These are phyloP conservation scores for Selaginella moellendorffii DNA, from an alignment of 75 land plant genomes.

Conservation along the genomic window DNA sequence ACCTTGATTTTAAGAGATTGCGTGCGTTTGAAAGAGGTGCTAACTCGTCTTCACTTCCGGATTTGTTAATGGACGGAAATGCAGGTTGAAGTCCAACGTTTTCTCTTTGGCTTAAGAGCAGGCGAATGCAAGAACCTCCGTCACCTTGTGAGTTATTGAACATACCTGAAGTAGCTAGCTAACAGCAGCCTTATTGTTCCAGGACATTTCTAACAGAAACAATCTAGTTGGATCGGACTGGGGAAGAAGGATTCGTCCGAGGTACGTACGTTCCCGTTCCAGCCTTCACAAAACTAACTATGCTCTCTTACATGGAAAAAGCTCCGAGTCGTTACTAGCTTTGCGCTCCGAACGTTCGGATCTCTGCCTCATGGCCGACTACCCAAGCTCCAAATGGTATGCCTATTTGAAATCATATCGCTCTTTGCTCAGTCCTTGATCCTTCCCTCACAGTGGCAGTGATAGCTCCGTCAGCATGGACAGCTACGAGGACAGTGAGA, in stretches of 20 bases:
- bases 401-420: neutral
- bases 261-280: slow-evolving; percentile 18
- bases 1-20: slow-evolving; percentile 56
- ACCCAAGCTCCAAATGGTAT: neutral
- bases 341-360: neutral
- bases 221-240: slow-evolving; percentile 57
- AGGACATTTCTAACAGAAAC: slow-evolving; percentile 76
- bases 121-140: slow-evolving; percentile 58
- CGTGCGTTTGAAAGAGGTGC: slow-evolving; percentile 56
- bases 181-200: neutral
- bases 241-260: slow-evolving; percentile 33
- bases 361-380: neutral
- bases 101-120: slow-evolving; percentile 32
- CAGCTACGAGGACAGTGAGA: neutral
- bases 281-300: neutral
- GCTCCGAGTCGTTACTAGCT: neutral
- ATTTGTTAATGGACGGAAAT: neutral
- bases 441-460: neutral
- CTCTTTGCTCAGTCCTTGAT: neutral
- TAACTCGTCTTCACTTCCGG: neutral
- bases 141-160: slow-evolving; percentile 37
- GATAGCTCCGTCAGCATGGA: neutral
- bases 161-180: neutral
- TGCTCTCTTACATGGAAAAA: neutral
- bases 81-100: slow-evolving; percentile 53